These are phyloP conservation scores for Sordariomycetes sp. DNA, from an alignment of 2,329 filamentous ascomycete species.

Conservation along the genomic window DNA sequence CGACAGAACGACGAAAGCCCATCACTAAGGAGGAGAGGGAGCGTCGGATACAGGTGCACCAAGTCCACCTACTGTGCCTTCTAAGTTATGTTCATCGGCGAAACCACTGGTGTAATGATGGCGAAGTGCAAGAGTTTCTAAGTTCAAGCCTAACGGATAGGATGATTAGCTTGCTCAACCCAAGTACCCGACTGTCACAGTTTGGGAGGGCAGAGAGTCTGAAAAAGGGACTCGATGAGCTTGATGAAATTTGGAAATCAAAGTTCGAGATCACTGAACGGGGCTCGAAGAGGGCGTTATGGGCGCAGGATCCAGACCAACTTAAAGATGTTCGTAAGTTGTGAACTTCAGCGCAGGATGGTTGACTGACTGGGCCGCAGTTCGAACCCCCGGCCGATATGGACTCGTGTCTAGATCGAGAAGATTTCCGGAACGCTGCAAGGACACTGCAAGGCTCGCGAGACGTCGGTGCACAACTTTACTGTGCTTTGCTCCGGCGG, in stretches of 20 bases:
- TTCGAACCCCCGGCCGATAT: conserved; percentile 51
- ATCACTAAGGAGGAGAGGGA: conserved; percentile 44
- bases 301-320: conserved; percentile 61
- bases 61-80: conserved; percentile 75
- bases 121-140: conserved; percentile 55
- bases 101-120: conserved; percentile 85
- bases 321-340: conserved; percentile 41
- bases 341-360: neutral
- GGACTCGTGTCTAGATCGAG: conserved; percentile 59
- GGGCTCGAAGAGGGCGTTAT: conserved; percentile 62
- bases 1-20: conserved; percentile 36
- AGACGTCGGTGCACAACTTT: conserved; percentile 83
- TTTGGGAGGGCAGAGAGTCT: conserved; percentile 70
- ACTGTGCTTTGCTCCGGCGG: conserved; percentile 78
- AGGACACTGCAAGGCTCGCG: conserved; percentile 67
- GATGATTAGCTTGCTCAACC: conserved; percentile 58
- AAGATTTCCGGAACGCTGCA: conserved; percentile 67
- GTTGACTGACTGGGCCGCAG: conserved; percentile 17
- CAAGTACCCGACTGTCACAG: conserved; percentile 57
- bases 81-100: conserved; percentile 67
- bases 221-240: conserved; percentile 67
- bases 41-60: conserved; percentile 68
- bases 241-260: conserved; percentile 55
- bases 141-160: conserved; percentile 57
- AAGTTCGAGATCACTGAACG: conserved; percentile 64